Base-by-base conservation (phyloP, 257 asterid species). In the Gentiana straminea region DNA sequence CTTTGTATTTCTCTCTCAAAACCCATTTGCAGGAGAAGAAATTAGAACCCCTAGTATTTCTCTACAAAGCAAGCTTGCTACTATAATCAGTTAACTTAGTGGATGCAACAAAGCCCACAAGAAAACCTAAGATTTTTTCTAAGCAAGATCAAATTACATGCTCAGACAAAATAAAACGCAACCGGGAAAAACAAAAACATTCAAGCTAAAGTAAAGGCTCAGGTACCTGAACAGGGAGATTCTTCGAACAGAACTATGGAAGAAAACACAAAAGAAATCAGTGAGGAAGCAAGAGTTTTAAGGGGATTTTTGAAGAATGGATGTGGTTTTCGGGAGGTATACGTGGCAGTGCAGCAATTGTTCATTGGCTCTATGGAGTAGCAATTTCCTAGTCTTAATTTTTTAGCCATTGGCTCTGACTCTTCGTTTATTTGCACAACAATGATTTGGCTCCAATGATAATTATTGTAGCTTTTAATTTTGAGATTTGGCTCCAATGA, bases 271-370 rank as follows among this genome's bases (percentile, higher is more conserved):
- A 38, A 33, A 24, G 24, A 24, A 24, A 24, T 24, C 24, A 24
- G 24, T 33, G 53, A 59, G 37, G 58, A 41, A 41, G 67, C 53
- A 39, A 64, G 54, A 1, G 48, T 35, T 35, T 50, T 51, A 8
- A 54, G 68, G 51, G 62, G 56, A 77, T 79, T 77, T 81, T 77
- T 73, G 76, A 79, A 79, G 73, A 77, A 44, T 49, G 79, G 85
- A 73, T 86, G 82, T 78, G 94, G 89, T 71, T 63, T 64, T 66
- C 55, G 60, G 64, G 44, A n/a, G 41, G 66, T 9, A 36, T 61
- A 76, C 94, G 95, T 88, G 95, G 88, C 84, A 5, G 55, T 60
- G 59, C 61, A 41, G 49, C 57, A 39, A 51, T 71, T 75, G 61
- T 13, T 62, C 64, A 76, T 71, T 67, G 68, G 71, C 55, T 69